Evolutionary conservation across 352 stramenopile species (phyloP), one percentile per base, ranked within the genome.

Genomic region (Thalassiosira mediterranea): DNA sequence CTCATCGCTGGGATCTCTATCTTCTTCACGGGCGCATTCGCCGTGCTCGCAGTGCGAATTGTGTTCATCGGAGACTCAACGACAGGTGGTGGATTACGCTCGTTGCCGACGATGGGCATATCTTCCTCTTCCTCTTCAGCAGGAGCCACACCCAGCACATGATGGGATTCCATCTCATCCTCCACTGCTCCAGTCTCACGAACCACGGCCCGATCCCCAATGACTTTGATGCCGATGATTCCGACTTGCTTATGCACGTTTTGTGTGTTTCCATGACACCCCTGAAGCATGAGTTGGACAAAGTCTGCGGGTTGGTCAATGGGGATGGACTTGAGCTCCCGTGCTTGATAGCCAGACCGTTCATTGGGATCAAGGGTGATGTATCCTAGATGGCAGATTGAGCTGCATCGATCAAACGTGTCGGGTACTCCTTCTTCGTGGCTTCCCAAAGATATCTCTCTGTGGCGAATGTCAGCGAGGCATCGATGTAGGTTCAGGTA

Each of bases 221-320:
- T 83, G 19, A 97, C 68, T 65, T 95, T 95, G 28, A 98, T 84
- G 8, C 93, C 94, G 72, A 97, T 94, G 48, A 98, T 87, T 1
- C 94, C 95, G 28, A 97, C 94, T 79, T 98, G 95, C 46, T 90
- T 95, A 77, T 96, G 95, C 5, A 95, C 57, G 62, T 97, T 97
- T 52, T 93, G 87, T 66, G 94, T 81, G 61, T 97, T 97, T 31
- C 93, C 76, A 67, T 97, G 94, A 73, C 92, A 97, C 44, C 90
- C 72, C 60, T 97, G 94, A 28, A 97, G 81, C n/a, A 94, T 70
- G 28, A 98, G 81, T 78, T 96, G 96, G 26, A 98, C 61, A 29
- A 95, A 94, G 28, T 72, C 28, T 15, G 51, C 70, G 15, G 38
- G 48, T 19, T 72, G 58, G n/a, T 44, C 61, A 31, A 98, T 94